Evolutionary conservation across 176 grass and related monocot genomes (phyloP), one percentile per base, ranked within the genome.

Genomic region (Hyparrhenia diplandra): DNA sequence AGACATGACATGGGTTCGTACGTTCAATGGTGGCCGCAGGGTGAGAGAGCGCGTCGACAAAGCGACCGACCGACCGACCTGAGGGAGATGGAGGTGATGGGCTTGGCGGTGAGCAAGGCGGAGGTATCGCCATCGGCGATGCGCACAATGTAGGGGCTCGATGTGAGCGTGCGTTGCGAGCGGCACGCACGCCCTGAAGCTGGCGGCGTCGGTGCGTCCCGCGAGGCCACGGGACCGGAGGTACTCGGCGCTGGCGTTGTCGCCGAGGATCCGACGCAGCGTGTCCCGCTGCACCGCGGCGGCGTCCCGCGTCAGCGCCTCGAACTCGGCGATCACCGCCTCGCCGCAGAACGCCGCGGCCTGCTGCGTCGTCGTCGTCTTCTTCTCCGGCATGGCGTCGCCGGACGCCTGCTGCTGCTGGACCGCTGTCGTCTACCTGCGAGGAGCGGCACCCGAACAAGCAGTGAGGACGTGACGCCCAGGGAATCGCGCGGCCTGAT

Each of bases 81-180:
- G 8, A 94, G 89, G 65, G 94, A 97, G 68, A 97, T 90, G 39
- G 91, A 86, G 11, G 91, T 88, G 62, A 94, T 67, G 21, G 89
- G 89, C 71, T 80, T 92, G 64, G 36, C 76, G 36, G 91, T 97
- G 74, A 97, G 91, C 5, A 97, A 16, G 9, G 89, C 43, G 10
- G 89, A 77, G 55, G 78, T 14, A 76, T 94, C 94, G 62, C 94
- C 94, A 73, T 92, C 91, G 20, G 78, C 89, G 82, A 97, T 94
- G 68, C 94, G 92, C 42, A 89, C 75, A 71, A 97, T 97, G 79
- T 94, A 97, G 52, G n/a, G 89, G 87, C 73, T 91, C 94, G 51
- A 97, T 6, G 81, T 94, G 89, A 4, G 47, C 55, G 69, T 97
- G 94, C 59, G 61, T 91, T 37, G 84, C 82, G 41, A 97, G 74